A percentile compares a stretch with the other conserved stretches of the same genome.
Evolutionary conservation across 768 basidiomycete species (phyloP).

Genomic region (Suillus subluteus): DNA sequence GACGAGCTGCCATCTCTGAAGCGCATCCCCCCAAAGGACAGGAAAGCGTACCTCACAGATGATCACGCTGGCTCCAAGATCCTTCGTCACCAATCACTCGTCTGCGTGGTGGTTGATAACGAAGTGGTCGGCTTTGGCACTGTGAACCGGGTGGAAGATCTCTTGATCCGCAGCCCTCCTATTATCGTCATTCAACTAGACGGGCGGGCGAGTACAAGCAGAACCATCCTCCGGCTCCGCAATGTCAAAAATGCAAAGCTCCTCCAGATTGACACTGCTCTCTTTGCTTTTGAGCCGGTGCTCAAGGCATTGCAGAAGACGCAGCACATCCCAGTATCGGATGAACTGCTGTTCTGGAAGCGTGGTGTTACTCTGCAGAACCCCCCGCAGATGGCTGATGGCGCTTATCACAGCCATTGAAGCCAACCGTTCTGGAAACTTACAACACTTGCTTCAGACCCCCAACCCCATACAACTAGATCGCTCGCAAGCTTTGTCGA

Average conservation of each 20-base stretch:
- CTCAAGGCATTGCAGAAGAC: conserved; percentile 53
- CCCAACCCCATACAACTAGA: conserved; percentile 48
- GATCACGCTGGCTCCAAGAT: conserved; percentile 29
- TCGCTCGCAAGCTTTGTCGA: conserved; percentile 42
- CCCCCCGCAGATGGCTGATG: conserved; percentile 8
- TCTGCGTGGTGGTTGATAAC: conserved; percentile 49
- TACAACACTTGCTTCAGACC: conserved; percentile 39
- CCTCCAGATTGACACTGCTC: conserved; percentile 57
- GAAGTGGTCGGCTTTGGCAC: conserved; percentile 54
- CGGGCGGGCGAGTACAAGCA: conserved; percentile 39
- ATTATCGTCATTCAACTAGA: conserved; percentile 54
- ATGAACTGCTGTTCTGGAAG: conserved; percentile 56
- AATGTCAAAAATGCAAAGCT: conserved; percentile 39
- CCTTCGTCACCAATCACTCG: conserved; percentile 52
- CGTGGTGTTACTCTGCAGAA: conserved; percentile 15
- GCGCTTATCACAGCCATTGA: conserved; percentile 30
- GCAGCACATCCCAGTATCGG: conserved; percentile 43
- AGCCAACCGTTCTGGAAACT: conserved; percentile 39
- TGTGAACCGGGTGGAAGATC: conserved; percentile 54
- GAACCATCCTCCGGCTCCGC: conserved; percentile 42
- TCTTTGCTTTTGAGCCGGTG: conserved; percentile 63
- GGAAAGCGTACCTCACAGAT: conserved; percentile 39
- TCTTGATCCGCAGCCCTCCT: conserved; percentile 46
- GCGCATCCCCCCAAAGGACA: conserved; percentile 34
- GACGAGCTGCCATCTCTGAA: conserved; percentile 39